Conservation (phyloP, 805 yeast genomes). For the Scheffersomyces stipitis region DNA sequence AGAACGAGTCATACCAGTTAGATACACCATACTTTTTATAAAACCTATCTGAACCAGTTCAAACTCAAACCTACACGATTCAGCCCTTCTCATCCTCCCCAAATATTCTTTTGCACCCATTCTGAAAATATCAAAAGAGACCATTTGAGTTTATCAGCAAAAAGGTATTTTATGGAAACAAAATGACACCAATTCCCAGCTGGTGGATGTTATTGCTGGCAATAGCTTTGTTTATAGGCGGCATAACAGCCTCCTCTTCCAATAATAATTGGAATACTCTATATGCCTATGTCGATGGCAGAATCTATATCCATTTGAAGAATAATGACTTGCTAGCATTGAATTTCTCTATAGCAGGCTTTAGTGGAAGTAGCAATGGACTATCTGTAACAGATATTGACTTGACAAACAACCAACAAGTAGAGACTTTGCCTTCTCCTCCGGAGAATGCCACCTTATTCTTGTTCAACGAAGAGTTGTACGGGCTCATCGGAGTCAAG, state of each 20-base stretch:
- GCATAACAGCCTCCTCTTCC: not conserved
- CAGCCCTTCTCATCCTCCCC: too few relatives aligned
- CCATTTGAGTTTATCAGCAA: too few relatives aligned
- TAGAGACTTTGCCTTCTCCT: constrained; percentile 25
- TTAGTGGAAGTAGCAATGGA: constrained; percentile 5
- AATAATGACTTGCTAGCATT: constrained; percentile 37
- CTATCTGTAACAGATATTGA: constrained; percentile 6
- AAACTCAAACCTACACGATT: too few relatives aligned
- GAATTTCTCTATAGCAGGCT: constrained; percentile 36
- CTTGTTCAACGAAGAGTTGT: constrained; percentile 24
- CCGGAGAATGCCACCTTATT: constrained; percentile 34
- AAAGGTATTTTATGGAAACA: too few relatives aligned
- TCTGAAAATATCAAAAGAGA: too few relatives aligned
- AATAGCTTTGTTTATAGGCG: too few relatives aligned
- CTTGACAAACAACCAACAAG: constrained; percentile 20
- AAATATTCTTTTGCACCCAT: too few relatives aligned
- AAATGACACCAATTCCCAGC: too few relatives aligned
- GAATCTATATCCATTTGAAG: constrained; percentile 32
- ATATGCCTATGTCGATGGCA: constrained; percentile 33
- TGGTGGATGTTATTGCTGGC: too few relatives aligned
- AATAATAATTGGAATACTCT: constrained; percentile 30
- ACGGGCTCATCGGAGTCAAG: constrained; percentile 23
- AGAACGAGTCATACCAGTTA: too few relatives aligned
- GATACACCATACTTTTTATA: too few relatives aligned
- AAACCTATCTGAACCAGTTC: too few relatives aligned